Percentiles rank a stretch among this genome's conserved stretches.
Conservation (phyloP, 306 rosid species). For the Albizia julibrissin region DNA sequence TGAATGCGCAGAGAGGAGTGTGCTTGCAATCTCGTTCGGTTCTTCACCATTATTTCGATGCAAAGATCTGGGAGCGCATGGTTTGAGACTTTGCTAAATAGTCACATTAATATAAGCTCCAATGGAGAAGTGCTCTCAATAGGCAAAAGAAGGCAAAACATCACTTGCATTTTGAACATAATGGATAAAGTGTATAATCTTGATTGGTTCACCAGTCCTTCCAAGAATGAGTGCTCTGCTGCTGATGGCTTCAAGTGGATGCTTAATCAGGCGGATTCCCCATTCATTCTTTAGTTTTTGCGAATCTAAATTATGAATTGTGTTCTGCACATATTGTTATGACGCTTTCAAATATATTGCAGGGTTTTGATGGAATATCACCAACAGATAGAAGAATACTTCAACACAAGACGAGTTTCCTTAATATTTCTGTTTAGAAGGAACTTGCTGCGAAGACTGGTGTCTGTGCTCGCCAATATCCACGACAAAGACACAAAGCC, state of each 20-base stretch:
- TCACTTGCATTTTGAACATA: conserved; percentile 64
- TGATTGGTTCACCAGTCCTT: conserved; percentile 79
- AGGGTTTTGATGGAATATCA: conserved; percentile 59
- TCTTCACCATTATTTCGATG: conserved; percentile 82
- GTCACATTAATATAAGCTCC: conserved; percentile 87
- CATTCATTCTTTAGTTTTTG: not conserved
- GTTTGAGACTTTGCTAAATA: conserved; percentile 88
- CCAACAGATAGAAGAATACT: conserved; percentile 55
- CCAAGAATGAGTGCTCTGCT: conserved; percentile 87
- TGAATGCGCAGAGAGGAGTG: conserved; percentile 70
- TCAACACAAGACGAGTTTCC: conserved; percentile 52
- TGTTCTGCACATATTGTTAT: not conserved
- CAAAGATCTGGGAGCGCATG: conserved; percentile 99
- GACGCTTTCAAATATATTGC: not conserved
- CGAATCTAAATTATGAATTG: not conserved
- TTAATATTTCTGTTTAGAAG: conserved; percentile 61
- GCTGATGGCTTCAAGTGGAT: conserved; percentile 95
- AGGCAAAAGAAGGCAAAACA: conserved; percentile 66
- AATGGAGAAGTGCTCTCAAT: conserved; percentile 85
- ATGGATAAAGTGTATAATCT: conserved; percentile 76
- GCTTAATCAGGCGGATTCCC: conserved; percentile 75
- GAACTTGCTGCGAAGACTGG: conserved; percentile 70
- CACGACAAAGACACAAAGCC: conserved; percentile 60
- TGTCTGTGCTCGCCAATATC: conserved; percentile 62
- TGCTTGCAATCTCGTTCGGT: conserved; percentile 77